A percentile compares a stretch with the other conserved stretches of the same genome.
phyloP scores from a whole-genome alignment of 305 asterid species.

The Rubia balearica region DNA sequence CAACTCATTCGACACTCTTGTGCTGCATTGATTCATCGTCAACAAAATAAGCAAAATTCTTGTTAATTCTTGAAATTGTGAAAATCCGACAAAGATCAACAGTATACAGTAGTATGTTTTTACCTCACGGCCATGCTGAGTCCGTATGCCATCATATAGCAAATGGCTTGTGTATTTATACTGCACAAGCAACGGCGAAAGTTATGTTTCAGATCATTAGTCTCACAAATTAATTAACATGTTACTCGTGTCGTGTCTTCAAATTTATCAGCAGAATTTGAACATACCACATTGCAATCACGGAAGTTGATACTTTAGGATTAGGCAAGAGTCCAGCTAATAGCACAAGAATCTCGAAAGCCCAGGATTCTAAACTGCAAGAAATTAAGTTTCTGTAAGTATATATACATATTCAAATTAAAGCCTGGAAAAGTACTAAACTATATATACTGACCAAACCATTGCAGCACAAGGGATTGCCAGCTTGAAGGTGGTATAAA shows the following conservation, averaged over 20 bases:
- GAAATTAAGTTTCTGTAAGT: background rate
- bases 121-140: conserved; percentile 85
- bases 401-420: background rate
- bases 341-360: conserved; percentile 67
- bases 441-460: conserved; percentile 41
- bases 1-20: conserved; percentile 25
- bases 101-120: background rate
- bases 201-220: background rate
- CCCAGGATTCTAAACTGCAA: conserved; percentile 70
- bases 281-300: conserved; percentile 72
- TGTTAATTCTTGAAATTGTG: background rate
- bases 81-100: background rate
- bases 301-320: conserved; percentile 49
- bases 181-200: conserved; percentile 29
- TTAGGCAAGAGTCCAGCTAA: conserved; percentile 73
- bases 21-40: conserved; percentile 35
- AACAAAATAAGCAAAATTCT: background rate
- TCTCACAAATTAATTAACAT: too few species aligned
- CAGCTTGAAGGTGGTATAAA: conserved; percentile 38
- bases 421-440: background rate
- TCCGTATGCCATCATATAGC: conserved; percentile 53
- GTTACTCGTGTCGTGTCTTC: too few species aligned
- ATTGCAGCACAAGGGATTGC: conserved; percentile 26
- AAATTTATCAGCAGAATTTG: too few species aligned
- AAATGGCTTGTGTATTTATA: conserved; percentile 56